Evolutionary conservation across 2,329 filamentous ascomycete genomes (phyloP).

Genomic region (Pseudogymnoascus sp.): DNA sequence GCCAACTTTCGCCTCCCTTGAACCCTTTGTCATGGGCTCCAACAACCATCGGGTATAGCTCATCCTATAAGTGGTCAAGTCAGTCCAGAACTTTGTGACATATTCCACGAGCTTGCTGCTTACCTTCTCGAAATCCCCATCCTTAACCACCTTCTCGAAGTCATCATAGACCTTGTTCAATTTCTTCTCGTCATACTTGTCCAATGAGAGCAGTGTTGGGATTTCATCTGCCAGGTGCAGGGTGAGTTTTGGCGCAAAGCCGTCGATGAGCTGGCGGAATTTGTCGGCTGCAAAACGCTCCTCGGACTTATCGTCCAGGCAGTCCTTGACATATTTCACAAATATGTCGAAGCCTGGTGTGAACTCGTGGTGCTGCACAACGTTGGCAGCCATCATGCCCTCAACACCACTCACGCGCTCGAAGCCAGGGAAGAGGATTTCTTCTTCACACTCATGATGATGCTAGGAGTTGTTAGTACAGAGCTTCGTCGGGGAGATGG

Average conservation of each 20-base stretch:
- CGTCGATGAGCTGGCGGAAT: conserved; percentile 29
- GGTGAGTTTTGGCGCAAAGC: conserved; percentile 29
- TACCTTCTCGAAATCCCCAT: background rate
- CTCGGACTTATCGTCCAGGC: conserved; percentile 20
- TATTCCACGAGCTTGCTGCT: background rate
- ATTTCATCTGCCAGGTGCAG: conserved; percentile 35
- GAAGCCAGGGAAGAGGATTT: conserved; percentile 32
- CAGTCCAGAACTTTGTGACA: background rate
- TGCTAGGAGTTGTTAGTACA: conserved; percentile 28
- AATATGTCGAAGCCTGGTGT: conserved; percentile 30
- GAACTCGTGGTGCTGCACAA: conserved; percentile 36
- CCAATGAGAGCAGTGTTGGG: conserved; percentile 29
- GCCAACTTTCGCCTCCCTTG: background rate
- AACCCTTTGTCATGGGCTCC: background rate
- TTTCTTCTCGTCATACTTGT: conserved; percentile 28
- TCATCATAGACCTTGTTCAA: background rate
- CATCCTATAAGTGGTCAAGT: background rate
- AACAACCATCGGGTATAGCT: background rate
- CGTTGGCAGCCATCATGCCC: conserved; percentile 35
- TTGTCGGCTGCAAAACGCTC: conserved; percentile 28
- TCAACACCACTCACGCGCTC: conserved; percentile 29
- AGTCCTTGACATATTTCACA: conserved; percentile 26
- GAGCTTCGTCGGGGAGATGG: conserved; percentile 23
- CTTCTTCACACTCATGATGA: conserved; percentile 36
- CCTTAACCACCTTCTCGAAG: background rate